A percentile compares a stretch with the other conserved stretches of the same genome.
Evolutionary conservation across 768 basidiomycete species (phyloP).

Genomic region (Collybiopsis luxurians): DNA sequence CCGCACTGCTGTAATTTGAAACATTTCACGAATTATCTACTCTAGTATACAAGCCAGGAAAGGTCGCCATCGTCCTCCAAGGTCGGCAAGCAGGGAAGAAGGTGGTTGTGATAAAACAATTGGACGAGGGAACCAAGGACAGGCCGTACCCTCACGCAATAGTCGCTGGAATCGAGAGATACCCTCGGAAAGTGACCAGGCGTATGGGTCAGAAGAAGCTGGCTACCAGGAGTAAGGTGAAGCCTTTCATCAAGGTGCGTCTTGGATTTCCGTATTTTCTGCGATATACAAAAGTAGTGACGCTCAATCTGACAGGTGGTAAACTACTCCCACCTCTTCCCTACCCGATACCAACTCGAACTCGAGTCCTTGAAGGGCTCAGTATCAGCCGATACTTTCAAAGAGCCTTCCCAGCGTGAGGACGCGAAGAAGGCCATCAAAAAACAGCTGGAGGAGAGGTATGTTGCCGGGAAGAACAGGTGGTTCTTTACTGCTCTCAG

Average conservation of each 20-base stretch:
- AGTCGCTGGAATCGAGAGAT: constrained; percentile 97
- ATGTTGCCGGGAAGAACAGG: constrained; percentile 91
- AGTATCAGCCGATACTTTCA: constrained; percentile 88
- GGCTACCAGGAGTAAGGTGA: constrained; percentile 90
- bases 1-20: constrained; percentile 5
- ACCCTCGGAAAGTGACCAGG: constrained; percentile 96
- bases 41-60: constrained; percentile 92
- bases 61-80: constrained; percentile 97
- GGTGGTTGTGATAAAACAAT: constrained; percentile 97
- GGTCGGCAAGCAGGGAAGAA: constrained; percentile 99
- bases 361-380: constrained; percentile 91
- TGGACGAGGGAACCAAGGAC: constrained; percentile 96
- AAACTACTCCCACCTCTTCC: constrained; percentile 99
- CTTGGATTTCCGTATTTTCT: too few species aligned
- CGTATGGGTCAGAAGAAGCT: constrained; percentile 97
- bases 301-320: constrained; percentile 62
- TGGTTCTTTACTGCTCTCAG: constrained; percentile 94
- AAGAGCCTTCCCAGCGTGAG: constrained; percentile 94
- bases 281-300: too few species aligned
- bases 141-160: constrained; percentile 97
- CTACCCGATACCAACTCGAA: constrained; percentile 97
- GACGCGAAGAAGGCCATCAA: constrained; percentile 95
- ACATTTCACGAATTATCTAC: constrained; percentile 13
- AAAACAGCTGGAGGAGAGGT: constrained; percentile 95
- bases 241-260: constrained; percentile 57